Conservation (phyloP, 371 early-diverging fungal genomes). For the Mortierella sp. region DNA sequence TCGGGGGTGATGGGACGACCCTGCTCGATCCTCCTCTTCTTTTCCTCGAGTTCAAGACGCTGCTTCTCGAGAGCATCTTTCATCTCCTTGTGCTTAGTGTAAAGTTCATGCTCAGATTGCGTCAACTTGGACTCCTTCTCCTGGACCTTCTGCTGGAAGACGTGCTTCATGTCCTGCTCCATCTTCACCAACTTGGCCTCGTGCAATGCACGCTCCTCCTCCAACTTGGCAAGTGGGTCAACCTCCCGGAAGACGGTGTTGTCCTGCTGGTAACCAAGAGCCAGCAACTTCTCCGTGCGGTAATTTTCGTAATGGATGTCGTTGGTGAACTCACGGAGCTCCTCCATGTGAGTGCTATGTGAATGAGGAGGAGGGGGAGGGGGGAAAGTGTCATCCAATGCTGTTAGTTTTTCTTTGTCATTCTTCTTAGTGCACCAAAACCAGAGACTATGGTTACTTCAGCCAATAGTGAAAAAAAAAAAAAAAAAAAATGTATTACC, state of each 20-base stretch:
- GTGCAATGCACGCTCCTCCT: conserved; percentile 92
- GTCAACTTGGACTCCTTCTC: conserved; percentile 98
- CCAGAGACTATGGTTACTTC: too few species aligned
- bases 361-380: not conserved
- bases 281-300: conserved; percentile 85
- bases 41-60: conserved; percentile 91
- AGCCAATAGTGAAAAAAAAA: too few species aligned
- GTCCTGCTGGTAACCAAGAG: conserved; percentile 87
- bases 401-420: too few species aligned
- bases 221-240: conserved; percentile 91
- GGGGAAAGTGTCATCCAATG: not conserved
- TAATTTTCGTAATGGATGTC: conserved; percentile 91
- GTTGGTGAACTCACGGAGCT: conserved; percentile 88
- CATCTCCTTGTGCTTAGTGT: conserved; percentile 96
- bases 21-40: conserved; percentile 88
- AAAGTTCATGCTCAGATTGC: conserved; percentile 96
- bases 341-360: conserved; percentile 87
- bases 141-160: conserved; percentile 98
- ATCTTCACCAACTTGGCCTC: conserved; percentile 96
- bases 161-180: conserved; percentile 97
- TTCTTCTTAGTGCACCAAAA: too few species aligned
- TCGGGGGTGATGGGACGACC: conserved; percentile 88
- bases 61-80: conserved; percentile 96
- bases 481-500: conserved; percentile 44
- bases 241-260: conserved; percentile 84